Evolutionary conservation across 495 filamentous ascomycete species (phyloP).

Genomic region (Lophiostoma macrostomum): DNA sequence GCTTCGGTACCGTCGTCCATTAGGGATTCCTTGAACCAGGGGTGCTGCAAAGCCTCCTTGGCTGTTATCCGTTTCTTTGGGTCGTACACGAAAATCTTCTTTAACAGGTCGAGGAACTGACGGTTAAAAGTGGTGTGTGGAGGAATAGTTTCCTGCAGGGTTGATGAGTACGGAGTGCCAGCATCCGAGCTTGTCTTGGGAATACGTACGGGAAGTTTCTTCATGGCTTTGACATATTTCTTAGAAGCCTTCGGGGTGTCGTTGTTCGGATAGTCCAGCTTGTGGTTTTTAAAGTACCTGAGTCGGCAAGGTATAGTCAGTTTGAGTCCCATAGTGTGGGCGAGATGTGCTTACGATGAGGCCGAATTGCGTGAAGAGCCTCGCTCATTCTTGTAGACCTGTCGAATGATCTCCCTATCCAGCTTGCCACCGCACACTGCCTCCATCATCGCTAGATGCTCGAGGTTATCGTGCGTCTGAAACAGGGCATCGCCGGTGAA

Average conservation of each 20-base stretch:
- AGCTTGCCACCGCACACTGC: conserved; percentile 72
- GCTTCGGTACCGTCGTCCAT: conserved; percentile 95
- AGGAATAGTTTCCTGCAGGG: conserved; percentile 80
- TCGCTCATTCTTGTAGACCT: conserved; percentile 62
- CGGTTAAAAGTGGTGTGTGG: conserved; percentile 71
- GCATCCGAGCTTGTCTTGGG: not conserved
- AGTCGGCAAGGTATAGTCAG: not conserved
- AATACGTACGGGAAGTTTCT: conserved; percentile 70
- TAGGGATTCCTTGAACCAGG: conserved; percentile 84
- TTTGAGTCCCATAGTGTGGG: conserved; percentile 31
- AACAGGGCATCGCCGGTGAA: conserved; percentile 97
- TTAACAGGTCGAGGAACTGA: conserved; percentile 82
- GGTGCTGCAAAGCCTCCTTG: conserved; percentile 83
- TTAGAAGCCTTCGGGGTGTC: conserved; percentile 86
- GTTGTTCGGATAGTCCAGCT: conserved; percentile 80
- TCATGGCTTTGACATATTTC: conserved; percentile 96
- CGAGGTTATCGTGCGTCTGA: conserved; percentile 96
- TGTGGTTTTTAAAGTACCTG: conserved; percentile 80
- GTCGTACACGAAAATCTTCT: conserved; percentile 93
- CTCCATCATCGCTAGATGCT: conserved; percentile 99
- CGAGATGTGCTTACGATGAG: conserved; percentile 63
- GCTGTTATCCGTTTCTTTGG: conserved; percentile 86
- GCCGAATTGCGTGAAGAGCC: conserved; percentile 70
- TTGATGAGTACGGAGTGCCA: not conserved
- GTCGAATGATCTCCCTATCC: conserved; percentile 69